These are phyloP conservation scores for Sordariomycetes sp. DNA, from an alignment of 2,329 filamentous ascomycete genomes.

Conservation along the genomic window DNA sequence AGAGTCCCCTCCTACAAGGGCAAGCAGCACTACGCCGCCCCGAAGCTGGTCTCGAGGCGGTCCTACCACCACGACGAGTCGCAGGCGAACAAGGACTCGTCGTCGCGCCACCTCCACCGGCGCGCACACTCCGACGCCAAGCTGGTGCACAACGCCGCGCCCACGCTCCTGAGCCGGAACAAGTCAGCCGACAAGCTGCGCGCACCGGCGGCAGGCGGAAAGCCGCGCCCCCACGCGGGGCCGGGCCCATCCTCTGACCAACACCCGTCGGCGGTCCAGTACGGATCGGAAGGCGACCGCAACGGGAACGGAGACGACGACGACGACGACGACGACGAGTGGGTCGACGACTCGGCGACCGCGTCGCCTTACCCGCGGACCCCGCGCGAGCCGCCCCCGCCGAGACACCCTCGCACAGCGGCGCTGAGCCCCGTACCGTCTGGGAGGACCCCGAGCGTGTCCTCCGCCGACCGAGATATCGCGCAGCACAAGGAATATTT, in stretches of 20 bases:
- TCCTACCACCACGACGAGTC: constrained; percentile 17
- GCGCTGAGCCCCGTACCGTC: constrained; percentile 1
- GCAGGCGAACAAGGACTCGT: constrained; percentile 19
- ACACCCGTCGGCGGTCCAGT: constrained; percentile 42
- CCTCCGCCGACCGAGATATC: constrained; percentile 21
- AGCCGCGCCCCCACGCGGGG: constrained; percentile 1
- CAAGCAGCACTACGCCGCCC: constrained; percentile 19
- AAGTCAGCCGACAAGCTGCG: constrained; percentile 34
- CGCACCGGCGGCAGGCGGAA: not conserved
- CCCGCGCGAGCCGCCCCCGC: not conserved
- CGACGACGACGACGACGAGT: constrained; percentile 39
- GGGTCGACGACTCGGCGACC: constrained; percentile 53
- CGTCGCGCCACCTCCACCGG: constrained; percentile 15
- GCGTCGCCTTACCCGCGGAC: constrained; percentile 37
- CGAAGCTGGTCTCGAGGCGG: constrained; percentile 4
- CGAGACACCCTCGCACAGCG: not conserved
- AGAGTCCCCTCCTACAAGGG: constrained; percentile 39
- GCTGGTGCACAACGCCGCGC: constrained; percentile 27
- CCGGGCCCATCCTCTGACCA: constrained; percentile 33
- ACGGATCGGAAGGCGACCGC: constrained; percentile 42
- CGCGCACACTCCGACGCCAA: constrained; percentile 10
- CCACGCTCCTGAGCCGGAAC: constrained; percentile 31
- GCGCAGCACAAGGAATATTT: constrained; percentile 49
- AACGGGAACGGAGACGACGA: constrained; percentile 21
- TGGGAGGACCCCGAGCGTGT: not conserved